Evolutionary conservation across 169 alveolate species (phyloP), one percentile per base, ranked within the genome.

Genomic region (Plasmodium blacklocki): DNA sequence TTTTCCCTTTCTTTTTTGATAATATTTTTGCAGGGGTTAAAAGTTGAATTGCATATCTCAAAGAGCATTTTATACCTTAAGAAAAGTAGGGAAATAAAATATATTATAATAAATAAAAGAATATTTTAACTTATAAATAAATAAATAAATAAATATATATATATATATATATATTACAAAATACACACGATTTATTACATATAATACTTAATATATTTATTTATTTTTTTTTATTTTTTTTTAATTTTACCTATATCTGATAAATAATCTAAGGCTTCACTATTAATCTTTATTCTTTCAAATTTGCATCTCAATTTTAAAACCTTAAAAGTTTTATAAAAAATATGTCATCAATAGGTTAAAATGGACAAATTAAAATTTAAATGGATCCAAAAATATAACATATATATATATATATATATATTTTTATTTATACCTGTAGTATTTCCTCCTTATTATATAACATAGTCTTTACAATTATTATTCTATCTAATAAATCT

Each of bases 401-500:
- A 39, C 19, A 63, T 47, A 47, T 26, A 9, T 32, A 2, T 29
- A 66, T 12, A 18, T 63, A 39, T n/a, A 50, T 45, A 39, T 70
- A 45, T 47, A 49, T n/a, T 32, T 21, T 67, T n/a, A 52, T 21
- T 43, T 29, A 78, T 19, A 86, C 92, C 87, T 86, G 92, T 32
- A 72, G 56, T 71, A 86, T 96, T 86, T 98, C 99, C 49, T 97
- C 98, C 76, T 96, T 88, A 32, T 97, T 93, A 92, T 98, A 98
- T 18, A 99, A 99, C 90, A 97, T 93, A 14, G 99, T 98, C 93
- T 98, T 97, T 68, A 98, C 97, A 75, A 98, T 98, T 66, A 98
- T 94, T 62, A 98, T 95, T 88, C 99, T 96, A 93, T 98, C 99
- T 59, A 98, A 93, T 11, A 98, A 92, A 95, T 98, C 99, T 26